A percentile compares a stretch with the other conserved stretches of the same genome.
Evolutionary conservation across 768 basidiomycete species (phyloP).

Genomic region (Amanita muscaria): DNA sequence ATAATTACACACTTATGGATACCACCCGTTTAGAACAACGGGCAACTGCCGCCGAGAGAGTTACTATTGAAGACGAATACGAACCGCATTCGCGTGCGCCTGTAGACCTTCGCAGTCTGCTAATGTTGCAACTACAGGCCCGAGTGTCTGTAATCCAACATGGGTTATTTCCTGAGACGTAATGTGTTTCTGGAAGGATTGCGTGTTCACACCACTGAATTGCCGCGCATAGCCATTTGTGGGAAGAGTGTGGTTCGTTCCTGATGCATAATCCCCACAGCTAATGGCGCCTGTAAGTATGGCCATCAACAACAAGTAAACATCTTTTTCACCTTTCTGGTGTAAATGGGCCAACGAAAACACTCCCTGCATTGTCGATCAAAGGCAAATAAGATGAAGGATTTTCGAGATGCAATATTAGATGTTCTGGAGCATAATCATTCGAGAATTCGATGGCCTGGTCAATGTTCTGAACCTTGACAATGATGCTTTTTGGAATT

Average conservation of each 20-base stretch:
- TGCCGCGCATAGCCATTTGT: conserved; percentile 96
- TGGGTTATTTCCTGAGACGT: conserved; percentile 89
- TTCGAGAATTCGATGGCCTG: conserved; percentile 89
- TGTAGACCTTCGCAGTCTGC: conserved; percentile 94
- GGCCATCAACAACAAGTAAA: not conserved
- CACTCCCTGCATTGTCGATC: conserved; percentile 90
- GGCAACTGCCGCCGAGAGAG: not conserved
- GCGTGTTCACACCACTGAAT: conserved; percentile 96
- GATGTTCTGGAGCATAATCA: conserved; percentile 96
- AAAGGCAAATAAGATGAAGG: conserved; percentile 53
- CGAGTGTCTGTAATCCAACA: conserved; percentile 67
- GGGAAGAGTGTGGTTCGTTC: conserved; percentile 96
- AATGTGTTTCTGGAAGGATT: conserved; percentile 97
- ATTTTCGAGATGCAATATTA: conserved; percentile 81
- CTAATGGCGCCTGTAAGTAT: conserved; percentile 32
- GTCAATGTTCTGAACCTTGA: conserved; percentile 53
- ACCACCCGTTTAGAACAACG: not conserved
- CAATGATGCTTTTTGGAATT: conserved; percentile 84
- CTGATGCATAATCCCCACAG: conserved; percentile 97
- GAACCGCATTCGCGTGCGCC: conserved; percentile 94
- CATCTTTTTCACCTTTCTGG: conserved; percentile 73
- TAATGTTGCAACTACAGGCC: conserved; percentile 80
- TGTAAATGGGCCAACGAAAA: conserved; percentile 91
- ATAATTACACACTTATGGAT: conserved; percentile 6
- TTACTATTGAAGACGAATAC: conserved; percentile 55